phyloP scores from a whole-genome alignment of 768 basidiomycete genomes.

The Piloderma croceum region DNA sequence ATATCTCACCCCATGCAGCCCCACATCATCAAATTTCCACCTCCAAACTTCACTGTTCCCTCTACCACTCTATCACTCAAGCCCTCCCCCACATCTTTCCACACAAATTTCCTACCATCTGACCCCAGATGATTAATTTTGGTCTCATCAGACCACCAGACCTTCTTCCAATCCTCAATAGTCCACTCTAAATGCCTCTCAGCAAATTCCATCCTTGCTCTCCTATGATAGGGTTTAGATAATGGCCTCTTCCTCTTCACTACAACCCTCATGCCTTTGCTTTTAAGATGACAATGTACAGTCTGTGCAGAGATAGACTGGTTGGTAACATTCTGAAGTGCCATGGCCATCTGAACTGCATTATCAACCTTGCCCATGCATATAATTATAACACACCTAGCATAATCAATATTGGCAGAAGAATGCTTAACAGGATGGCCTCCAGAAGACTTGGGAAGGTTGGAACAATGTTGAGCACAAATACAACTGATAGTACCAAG shows the following conservation, averaged over 20 bases:
- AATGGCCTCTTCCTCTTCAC: slow-evolving; percentile 19
- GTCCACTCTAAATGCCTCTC: slow-evolving; percentile 11
- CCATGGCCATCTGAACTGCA: too few relatives aligned
- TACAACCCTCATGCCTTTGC: slow-evolving; percentile 11
- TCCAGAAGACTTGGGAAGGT: too few relatives aligned
- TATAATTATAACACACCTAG: slow-evolving; percentile 18
- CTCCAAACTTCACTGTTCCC: slow-evolving; percentile 8
- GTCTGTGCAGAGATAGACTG: slow-evolving; percentile 17
- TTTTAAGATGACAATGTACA: slow-evolving; percentile 16
- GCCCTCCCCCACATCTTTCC: slow-evolving; percentile 13
- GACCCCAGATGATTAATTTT: too few relatives aligned
- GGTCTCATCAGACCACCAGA: slow-evolving; percentile 16
- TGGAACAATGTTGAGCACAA: too few relatives aligned
- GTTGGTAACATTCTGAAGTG: too few relatives aligned
- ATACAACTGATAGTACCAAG: too few relatives aligned
- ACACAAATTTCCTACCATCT: too few relatives aligned
- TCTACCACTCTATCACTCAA: too few relatives aligned
- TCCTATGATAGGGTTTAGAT: slow-evolving; percentile 11
- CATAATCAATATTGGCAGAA: slow-evolving; percentile 11
- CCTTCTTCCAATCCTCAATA: slow-evolving; percentile 16
- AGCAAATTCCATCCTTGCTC: slow-evolving; percentile 12
- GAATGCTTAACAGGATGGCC: too few relatives aligned
- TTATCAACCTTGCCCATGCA: slow-evolving; percentile 13
- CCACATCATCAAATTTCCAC: too few relatives aligned
- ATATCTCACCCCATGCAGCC: slow-evolving; percentile 17